A percentile compares a stretch with the other conserved stretches of the same genome.
Evolutionary conservation across 1,284 basidiomycete genomes (phyloP).

Genomic region (Naganishia albida): DNA sequence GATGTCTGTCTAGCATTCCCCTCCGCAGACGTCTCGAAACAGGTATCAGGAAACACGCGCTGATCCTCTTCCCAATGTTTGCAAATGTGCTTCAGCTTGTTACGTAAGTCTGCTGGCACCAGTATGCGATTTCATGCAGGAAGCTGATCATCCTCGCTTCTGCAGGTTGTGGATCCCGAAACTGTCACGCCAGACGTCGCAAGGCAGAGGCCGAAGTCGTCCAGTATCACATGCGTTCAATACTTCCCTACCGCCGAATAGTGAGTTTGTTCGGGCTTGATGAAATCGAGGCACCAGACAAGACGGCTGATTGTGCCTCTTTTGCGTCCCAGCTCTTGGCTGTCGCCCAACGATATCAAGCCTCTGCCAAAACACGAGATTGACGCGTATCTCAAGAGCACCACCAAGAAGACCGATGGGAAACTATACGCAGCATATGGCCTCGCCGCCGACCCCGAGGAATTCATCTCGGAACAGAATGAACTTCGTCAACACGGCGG

Average conservation of each 20-base stretch:
- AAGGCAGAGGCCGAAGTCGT: conserved; percentile 16
- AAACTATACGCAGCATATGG: conserved; percentile 79
- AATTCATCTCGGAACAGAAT: conserved; percentile 66
- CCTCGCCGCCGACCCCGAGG: conserved; percentile 74
- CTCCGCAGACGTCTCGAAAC: not conserved
- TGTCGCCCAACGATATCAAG: conserved; percentile 76
- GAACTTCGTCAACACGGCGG: conserved; percentile 53
- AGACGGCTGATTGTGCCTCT: not conserved
- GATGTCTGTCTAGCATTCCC: not conserved
- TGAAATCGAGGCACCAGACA: not conserved
- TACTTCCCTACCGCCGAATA: conserved; percentile 91
- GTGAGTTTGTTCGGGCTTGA: conserved; percentile 60
- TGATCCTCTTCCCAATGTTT: not conserved
- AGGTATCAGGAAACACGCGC: too few species aligned
- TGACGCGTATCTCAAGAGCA: conserved; percentile 73
- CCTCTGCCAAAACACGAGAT: conserved; percentile 78
- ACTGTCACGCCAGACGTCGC: conserved; percentile 14
- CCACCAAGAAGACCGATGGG: conserved; percentile 66
- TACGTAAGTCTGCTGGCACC: not conserved
- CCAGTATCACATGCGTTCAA: conserved; percentile 65
- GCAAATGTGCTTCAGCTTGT: not conserved
- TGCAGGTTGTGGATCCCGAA: conserved; percentile 27
- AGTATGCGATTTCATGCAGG: not conserved
- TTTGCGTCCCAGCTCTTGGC: conserved; percentile 69
- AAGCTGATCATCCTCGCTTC: not conserved